Percentiles rank a stretch among this genome's conserved stretches.
These are phyloP conservation scores for Ophiostoma novo-ulmi DNA, from an alignment of 2,329 filamentous ascomycete genomes.

Conservation along the genomic window DNA sequence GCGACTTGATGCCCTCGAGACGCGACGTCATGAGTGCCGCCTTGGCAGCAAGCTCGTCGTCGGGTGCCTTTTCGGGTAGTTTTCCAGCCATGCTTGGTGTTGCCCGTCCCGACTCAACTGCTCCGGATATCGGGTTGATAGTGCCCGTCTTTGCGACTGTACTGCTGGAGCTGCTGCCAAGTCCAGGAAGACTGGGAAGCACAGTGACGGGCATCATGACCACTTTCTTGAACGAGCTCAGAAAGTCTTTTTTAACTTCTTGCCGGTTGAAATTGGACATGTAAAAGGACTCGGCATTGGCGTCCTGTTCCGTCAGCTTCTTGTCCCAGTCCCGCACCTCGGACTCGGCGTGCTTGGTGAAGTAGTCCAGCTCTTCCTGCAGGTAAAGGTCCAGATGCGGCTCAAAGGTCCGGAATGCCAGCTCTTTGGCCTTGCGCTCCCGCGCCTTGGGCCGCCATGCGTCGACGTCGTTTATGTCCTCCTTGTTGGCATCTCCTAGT, in stretches of 20 bases:
- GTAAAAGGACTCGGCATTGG: conserved; percentile 84
- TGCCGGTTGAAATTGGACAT: conserved; percentile 94
- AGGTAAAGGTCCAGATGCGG: conserved; percentile 91
- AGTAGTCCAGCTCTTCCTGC: conserved; percentile 83
- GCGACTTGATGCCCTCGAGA: conserved; percentile 85
- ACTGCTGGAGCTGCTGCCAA: conserved; percentile 36
- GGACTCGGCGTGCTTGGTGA: conserved; percentile 67
- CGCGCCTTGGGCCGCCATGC: conserved; percentile 24
- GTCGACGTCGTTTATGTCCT: conserved; percentile 14
- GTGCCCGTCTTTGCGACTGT: not conserved
- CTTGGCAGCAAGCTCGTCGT: conserved; percentile 89
- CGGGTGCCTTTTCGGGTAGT: conserved; percentile 57
- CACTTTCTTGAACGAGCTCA: conserved; percentile 96
- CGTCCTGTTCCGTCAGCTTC: conserved; percentile 84
- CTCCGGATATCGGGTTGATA: not conserved
- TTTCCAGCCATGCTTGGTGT: conserved; percentile 17
- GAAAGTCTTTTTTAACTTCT: conserved; percentile 91
- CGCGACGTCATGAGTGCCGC: conserved; percentile 95
- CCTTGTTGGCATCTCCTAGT: not conserved
- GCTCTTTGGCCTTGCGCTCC: conserved; percentile 53
- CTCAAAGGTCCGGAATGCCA: conserved; percentile 73
- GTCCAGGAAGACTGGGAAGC: conserved; percentile 63
- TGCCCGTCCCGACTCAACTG: conserved; percentile 12
- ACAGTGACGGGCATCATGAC: conserved; percentile 98
- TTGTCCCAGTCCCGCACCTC: conserved; percentile 86